phyloP scores from a whole-genome alignment of 2,329 filamentous ascomycete species.

The Nakataea oryzae region DNA sequence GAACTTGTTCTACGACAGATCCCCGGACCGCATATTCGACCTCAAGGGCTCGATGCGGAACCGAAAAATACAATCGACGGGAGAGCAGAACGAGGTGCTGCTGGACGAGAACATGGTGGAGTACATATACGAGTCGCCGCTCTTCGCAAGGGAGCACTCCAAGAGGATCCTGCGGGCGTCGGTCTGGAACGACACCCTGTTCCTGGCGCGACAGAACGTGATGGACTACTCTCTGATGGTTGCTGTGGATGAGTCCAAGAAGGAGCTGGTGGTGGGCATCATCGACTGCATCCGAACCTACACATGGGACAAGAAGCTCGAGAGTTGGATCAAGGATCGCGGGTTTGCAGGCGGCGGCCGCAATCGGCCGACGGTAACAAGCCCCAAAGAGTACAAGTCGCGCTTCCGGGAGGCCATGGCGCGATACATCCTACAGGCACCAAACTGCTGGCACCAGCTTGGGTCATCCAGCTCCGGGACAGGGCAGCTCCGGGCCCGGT shows the following conservation, averaged over 20 bases:
- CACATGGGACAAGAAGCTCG: constrained; percentile 99
- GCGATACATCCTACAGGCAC: constrained; percentile 61
- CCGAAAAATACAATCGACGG: constrained; percentile 90
- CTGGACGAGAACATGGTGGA: constrained; percentile 98
- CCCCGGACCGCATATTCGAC: constrained; percentile 83
- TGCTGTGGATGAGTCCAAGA: constrained; percentile 80
- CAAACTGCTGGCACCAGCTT: constrained; percentile 69
- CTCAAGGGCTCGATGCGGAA: constrained; percentile 98
- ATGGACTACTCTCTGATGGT: constrained; percentile 99
- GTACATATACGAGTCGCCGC: constrained; percentile 93
- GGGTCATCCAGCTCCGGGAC: constrained; percentile 11
- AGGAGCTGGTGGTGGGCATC: constrained; percentile 92
- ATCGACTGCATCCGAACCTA: constrained; percentile 98
- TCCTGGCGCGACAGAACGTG: constrained; percentile 87
- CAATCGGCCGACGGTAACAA: constrained; percentile 88
- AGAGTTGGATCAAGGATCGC: constrained; percentile 98
- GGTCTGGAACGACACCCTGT: constrained; percentile 96
- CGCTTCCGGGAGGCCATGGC: constrained; percentile 96
- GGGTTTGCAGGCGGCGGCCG: constrained; percentile 68
- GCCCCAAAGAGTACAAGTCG: constrained; percentile 94
- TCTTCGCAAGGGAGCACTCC: constrained; percentile 91
- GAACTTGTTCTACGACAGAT: constrained; percentile 93
- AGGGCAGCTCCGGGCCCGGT: constrained; percentile 7
- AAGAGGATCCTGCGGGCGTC: constrained; percentile 86
- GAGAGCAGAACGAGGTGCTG: constrained; percentile 90